Evolutionary conservation across 495 filamentous ascomycete genomes (phyloP).

Genomic region (Aspergillus nidulans): DNA sequence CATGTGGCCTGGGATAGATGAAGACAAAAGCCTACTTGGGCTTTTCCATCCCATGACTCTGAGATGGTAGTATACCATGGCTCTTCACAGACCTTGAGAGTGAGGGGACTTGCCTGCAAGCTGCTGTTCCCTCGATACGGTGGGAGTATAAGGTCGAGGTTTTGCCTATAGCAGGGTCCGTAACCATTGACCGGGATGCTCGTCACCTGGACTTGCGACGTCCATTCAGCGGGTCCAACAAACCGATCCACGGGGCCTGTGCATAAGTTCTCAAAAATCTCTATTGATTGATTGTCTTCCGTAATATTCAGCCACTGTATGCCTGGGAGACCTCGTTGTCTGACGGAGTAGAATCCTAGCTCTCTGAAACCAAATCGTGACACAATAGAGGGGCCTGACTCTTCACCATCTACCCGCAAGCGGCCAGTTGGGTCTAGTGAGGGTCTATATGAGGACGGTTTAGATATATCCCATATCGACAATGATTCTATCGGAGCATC

Average conservation of each 20-base stretch:
- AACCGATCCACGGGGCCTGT: slow-evolving; percentile 38
- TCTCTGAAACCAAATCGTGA: slow-evolving; percentile 51
- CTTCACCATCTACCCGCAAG: slow-evolving; percentile 28
- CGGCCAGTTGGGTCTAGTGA: slow-evolving; percentile 49
- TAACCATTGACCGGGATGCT: slow-evolving; percentile 51
- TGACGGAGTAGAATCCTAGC: slow-evolving; percentile 53
- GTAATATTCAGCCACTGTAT: slow-evolving; percentile 54
- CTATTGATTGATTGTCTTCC: slow-evolving; percentile 32
- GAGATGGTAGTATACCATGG: slow-evolving; percentile 44
- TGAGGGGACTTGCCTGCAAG: slow-evolving; percentile 25
- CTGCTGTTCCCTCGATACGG: slow-evolving; percentile 35
- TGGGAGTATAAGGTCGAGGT: slow-evolving; percentile 39
- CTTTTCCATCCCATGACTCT: slow-evolving; percentile 47
- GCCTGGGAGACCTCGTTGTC: slow-evolving; percentile 51
- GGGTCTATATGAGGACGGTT: slow-evolving; percentile 49
- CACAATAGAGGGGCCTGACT: slow-evolving; percentile 47
- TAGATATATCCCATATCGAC: slow-evolving; percentile 64
- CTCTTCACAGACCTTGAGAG: slow-evolving; percentile 18
- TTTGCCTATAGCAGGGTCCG: slow-evolving; percentile 51
- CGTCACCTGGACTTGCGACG: slow-evolving; percentile 41
- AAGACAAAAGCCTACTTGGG: slow-evolving; percentile 53
- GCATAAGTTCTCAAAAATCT: slow-evolving; percentile 48
- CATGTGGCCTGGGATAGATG: slow-evolving; percentile 34
- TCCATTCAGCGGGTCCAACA: slow-evolving; percentile 31
- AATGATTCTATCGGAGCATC: slow-evolving; percentile 58